Conservation (phyloP, 139 green algal species). For the Chlamydomonas sphaeroides region DNA sequence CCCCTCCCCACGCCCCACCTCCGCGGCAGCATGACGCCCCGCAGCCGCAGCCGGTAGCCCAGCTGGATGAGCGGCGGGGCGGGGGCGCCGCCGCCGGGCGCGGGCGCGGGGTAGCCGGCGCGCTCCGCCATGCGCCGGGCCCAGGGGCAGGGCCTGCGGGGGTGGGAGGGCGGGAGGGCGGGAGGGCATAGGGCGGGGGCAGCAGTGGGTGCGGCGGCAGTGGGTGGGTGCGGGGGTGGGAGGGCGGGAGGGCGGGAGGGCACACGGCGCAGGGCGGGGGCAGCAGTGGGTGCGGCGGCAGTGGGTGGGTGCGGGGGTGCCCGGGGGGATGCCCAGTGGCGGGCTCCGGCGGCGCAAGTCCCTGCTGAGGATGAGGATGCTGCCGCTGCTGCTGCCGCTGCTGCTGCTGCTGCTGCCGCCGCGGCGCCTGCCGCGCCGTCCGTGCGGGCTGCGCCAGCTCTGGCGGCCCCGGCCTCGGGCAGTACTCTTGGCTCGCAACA, state of each 20-base stretch:
- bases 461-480: background rate
- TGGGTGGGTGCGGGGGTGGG: background rate
- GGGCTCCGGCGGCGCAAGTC: too few relatives aligned
- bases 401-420: too few relatives aligned
- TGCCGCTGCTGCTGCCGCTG: too few relatives aligned
- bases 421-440: background rate
- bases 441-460: background rate
- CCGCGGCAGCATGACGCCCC: constrained; percentile 29
- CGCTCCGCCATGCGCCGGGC: background rate
- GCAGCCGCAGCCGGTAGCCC: constrained; percentile 26
- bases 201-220: too few relatives aligned
- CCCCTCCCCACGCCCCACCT: constrained; percentile 2
- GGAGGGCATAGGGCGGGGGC: too few relatives aligned
- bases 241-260: background rate
- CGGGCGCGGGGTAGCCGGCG: constrained; percentile 5
- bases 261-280: too few relatives aligned
- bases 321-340: too few relatives aligned
- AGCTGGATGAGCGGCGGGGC: constrained; percentile 11
- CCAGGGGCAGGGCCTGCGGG: constrained; percentile 24
- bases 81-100: background rate
- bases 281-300: too few relatives aligned
- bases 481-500: background rate
- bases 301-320: too few relatives aligned
- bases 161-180: background rate
- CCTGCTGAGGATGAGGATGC: too few relatives aligned